Evolutionary conservation across 805 yeast genomes (phyloP).

Genomic region (Hermanozyma aechmeae): DNA sequence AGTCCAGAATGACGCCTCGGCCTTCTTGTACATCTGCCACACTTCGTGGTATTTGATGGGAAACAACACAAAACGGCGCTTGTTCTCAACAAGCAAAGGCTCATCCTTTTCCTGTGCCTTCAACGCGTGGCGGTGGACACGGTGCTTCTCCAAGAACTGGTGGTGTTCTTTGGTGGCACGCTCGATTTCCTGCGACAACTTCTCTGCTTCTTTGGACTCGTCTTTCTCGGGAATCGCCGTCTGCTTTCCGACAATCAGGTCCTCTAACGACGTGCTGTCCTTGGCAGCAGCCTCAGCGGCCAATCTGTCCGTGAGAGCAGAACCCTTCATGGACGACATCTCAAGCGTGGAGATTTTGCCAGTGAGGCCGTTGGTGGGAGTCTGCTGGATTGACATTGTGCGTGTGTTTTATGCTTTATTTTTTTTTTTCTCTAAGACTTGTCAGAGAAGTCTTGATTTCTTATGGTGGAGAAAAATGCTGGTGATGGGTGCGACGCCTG

Average conservation of each 20-base stretch:
- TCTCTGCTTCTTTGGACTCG: slow-evolving; percentile 8
- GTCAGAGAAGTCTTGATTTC: no score
- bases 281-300: slow-evolving; percentile 25
- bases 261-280: slow-evolving; percentile 8
- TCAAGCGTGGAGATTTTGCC: slow-evolving; percentile 34
- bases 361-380: slow-evolving; percentile 37
- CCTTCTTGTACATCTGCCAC: slow-evolving; percentile 98
- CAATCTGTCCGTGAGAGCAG: slow-evolving; percentile 31
- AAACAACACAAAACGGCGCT: slow-evolving; percentile 82
- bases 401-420: no score
- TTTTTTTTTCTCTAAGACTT: no score
- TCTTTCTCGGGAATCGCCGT: slow-evolving; percentile 5
- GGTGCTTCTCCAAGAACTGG: slow-evolving; percentile 51
- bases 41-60: slow-evolving; percentile 96
- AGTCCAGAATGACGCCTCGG: slow-evolving; percentile 99
- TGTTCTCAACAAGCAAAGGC: slow-evolving; percentile 81
- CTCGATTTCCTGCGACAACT: slow-evolving; percentile 15
- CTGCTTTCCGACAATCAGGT: slow-evolving; percentile 9
- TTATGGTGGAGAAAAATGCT: no score
- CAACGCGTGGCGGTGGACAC: slow-evolving; percentile 62
- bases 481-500: no score
- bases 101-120: slow-evolving; percentile 77
- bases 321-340: slow-evolving; percentile 21
- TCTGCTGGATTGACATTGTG: slow-evolving; percentile 28
- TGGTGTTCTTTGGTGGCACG: slow-evolving; percentile 33